Percentiles rank a stretch among this genome's conserved stretches.
Evolutionary conservation across 2,329 filamentous ascomycete species (phyloP).

Genomic region (Hymenoscyphus albidus): DNA sequence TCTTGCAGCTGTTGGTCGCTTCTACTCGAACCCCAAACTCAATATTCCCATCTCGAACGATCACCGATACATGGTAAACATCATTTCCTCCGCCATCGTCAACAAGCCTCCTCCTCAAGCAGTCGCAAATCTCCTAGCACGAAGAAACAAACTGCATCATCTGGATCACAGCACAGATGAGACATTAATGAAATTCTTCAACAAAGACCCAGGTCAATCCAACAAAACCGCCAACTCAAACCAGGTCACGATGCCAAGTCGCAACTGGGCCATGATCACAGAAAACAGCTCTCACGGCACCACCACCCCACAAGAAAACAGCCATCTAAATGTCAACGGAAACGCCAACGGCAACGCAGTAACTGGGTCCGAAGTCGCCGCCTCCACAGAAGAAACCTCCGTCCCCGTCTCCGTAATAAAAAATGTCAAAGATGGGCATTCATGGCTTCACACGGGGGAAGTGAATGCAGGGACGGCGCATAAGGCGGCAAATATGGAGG

Average conservation of each 20-base stretch:
- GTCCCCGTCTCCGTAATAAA: background rate
- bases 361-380: too few relatives aligned
- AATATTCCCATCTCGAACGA: slow-evolving; percentile 75
- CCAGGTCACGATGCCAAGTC: slow-evolving; percentile 82
- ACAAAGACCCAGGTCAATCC: slow-evolving; percentile 75
- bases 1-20: slow-evolving; percentile 84
- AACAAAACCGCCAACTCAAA: slow-evolving; percentile 74
- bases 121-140: slow-evolving; percentile 86
- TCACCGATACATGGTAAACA: slow-evolving; percentile 90
- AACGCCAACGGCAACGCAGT: background rate
- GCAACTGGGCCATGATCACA: slow-evolving; percentile 88
- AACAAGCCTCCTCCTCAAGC: slow-evolving; percentile 87
- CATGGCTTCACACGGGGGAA: slow-evolving; percentile 72
- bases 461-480: slow-evolving; percentile 73
- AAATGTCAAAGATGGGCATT: slow-evolving; percentile 61
- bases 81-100: slow-evolving; percentile 91
- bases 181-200: slow-evolving; percentile 87
- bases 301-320: slow-evolving; percentile 40
- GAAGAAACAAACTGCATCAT: slow-evolving; percentile 78
- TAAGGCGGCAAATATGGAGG: slow-evolving; percentile 58
- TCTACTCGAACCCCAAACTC: slow-evolving; percentile 85
- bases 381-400: background rate
- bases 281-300: slow-evolving; percentile 66
- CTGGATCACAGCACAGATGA: slow-evolving; percentile 75
- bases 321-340: slow-evolving; percentile 22